Base-by-base conservation (phyloP, 352 stramenopile genomes). In the Phytophthora sp. region DNA sequence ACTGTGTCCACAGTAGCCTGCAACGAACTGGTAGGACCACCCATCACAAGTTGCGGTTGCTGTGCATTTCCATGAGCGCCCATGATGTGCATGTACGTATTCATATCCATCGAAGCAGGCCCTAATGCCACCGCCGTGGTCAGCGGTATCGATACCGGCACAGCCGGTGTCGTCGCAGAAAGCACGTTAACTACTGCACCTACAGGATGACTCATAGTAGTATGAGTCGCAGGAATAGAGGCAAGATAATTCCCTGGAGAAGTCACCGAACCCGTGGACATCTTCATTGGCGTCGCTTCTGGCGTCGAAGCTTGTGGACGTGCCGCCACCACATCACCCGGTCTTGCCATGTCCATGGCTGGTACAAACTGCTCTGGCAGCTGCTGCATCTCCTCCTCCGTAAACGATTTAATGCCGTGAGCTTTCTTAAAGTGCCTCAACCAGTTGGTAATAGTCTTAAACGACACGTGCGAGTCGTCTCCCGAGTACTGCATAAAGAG, bases 401-500 rank as follows among this genome's bases (percentile, higher is more conserved):
- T 71, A 47, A 93, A 58, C 16, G 57, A 56, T 71, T 83, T 88
- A 50, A 93, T 77, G 15, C 75, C 68, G 57, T 93, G 79, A 9
- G 80, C 80, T 33, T 77, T 75, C 61, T 89, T 89, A 53, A 93
- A 93, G 35, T 91, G 76, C 9, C 79, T 71, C 41, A 93, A 42
- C 84, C 84, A 93, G 26, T 79, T 80, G 50, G 62, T 66, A 36
- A 89, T 73, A 1, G 71, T 67, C 29, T 85, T 80, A 30, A 80
- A 66, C 33, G 80, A 77, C 26, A 79, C 60, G 26, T 65, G 71
- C 1, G 67, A 8, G 44, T 83, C 68, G 7, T 83, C 73, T 1
- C 52, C 60, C 16, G 80, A 61, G 54, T 90, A 93, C 57, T 93
- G 86, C 71, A 80, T 73, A 46, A 94, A 90, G 4, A 94, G 70